Conservation (phyloP, 1,284 basidiomycete species). For the Cutaneotrichosporon cyanovorans region DNA sequence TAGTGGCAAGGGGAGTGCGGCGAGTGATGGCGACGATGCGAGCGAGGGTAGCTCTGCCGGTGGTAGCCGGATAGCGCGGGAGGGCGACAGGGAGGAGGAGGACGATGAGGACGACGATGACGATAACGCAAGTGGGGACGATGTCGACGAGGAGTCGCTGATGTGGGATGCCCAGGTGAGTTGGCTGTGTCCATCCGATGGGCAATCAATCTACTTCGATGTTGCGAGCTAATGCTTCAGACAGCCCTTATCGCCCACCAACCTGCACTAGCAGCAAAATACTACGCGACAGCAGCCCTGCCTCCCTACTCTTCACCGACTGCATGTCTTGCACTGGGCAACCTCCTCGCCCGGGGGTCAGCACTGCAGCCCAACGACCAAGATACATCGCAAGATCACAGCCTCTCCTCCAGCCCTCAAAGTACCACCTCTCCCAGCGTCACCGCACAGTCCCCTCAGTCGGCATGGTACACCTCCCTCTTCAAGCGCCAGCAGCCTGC, state of each 20-base stretch:
- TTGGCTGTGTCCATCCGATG: background rate
- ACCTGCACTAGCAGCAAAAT: constrained; percentile 28
- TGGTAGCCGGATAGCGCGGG: too few species aligned
- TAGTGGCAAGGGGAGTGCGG: background rate
- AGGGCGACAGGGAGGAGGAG: too few species aligned
- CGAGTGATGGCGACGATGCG: constrained; percentile 20
- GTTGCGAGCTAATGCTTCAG: constrained; percentile 14
- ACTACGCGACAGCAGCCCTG: constrained; percentile 34
- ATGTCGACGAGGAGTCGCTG: constrained; percentile 30
- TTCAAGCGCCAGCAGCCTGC: constrained; percentile 7
- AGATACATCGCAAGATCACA: background rate
- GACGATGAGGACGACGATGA: constrained; percentile 6
- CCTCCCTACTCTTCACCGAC: constrained; percentile 32
- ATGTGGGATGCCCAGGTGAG: constrained; percentile 42
- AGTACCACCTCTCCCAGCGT: background rate
- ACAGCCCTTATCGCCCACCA: constrained; percentile 39
- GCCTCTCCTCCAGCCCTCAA: constrained; percentile 1
- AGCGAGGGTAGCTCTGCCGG: too few species aligned
- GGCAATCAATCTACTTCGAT: background rate
- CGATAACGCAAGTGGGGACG: background rate
- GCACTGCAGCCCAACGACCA: constrained; percentile 9
- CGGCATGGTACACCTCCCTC: constrained; percentile 16
- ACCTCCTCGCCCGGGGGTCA: constrained; percentile 34
- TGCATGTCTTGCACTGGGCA: constrained; percentile 39
- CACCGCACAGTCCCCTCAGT: constrained; percentile 2